These are phyloP conservation scores for Xenoacremonium recifei DNA, from an alignment of 2,329 filamentous ascomycete genomes.

Conservation along the genomic window DNA sequence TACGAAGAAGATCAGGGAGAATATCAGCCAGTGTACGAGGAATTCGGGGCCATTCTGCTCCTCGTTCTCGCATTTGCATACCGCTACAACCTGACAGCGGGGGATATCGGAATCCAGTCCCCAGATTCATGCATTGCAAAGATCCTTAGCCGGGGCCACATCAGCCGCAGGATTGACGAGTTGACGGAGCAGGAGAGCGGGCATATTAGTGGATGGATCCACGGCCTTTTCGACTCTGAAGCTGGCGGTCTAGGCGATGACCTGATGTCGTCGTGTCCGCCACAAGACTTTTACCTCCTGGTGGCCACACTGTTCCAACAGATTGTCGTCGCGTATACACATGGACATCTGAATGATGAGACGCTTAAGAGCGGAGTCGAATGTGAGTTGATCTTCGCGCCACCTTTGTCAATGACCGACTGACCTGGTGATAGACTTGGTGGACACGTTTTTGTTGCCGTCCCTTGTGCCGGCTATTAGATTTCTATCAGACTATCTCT, in stretches of 20 bases:
- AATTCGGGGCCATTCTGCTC: slow-evolving; percentile 76
- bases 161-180: slow-evolving; percentile 56
- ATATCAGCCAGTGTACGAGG: slow-evolving; percentile 82
- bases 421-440: slow-evolving; percentile 57
- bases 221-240: slow-evolving; percentile 73
- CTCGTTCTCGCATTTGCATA: slow-evolving; percentile 73
- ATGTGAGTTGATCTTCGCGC: slow-evolving; percentile 63
- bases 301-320: slow-evolving; percentile 76
- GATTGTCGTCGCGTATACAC: slow-evolving; percentile 68
- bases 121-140: slow-evolving; percentile 67
- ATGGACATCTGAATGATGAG: slow-evolving; percentile 64
- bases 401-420: too few species aligned
- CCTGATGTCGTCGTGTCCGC: slow-evolving; percentile 76
- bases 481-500: slow-evolving; percentile 70
- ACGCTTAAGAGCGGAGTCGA: slow-evolving; percentile 73
- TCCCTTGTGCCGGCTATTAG: slow-evolving; percentile 71
- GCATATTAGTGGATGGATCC: slow-evolving; percentile 73
- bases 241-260: slow-evolving; percentile 74
- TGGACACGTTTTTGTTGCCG: slow-evolving; percentile 78
- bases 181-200: slow-evolving; percentile 62
- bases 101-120: slow-evolving; percentile 61
- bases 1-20: slow-evolving; percentile 83
- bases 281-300: slow-evolving; percentile 78
- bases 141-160: slow-evolving; percentile 59
- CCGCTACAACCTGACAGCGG: slow-evolving; percentile 64